Evolutionary conservation across 371 early-diverging fungal genomes (phyloP).

Genomic region (Actinomortierella ambigua): DNA sequence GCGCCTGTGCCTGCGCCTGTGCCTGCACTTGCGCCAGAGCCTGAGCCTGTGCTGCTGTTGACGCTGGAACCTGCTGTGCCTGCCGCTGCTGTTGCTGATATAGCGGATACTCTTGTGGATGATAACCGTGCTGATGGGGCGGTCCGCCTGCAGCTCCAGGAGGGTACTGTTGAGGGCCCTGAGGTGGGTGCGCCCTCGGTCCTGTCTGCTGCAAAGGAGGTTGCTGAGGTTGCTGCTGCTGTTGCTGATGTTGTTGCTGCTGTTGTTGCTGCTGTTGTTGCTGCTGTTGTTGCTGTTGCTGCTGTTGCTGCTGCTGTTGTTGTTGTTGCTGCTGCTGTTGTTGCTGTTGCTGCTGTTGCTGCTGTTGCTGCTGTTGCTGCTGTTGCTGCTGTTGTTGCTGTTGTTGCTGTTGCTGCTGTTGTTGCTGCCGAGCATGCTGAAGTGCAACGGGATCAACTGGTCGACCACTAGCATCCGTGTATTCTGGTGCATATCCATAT

Average conservation of each 20-base stretch:
- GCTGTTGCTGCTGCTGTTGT: conserved; percentile 14
- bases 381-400: conserved; percentile 23
- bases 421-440: conserved; percentile 8
- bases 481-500: too few relatives aligned
- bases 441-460: conserved; percentile 11
- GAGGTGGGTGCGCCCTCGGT: too few relatives aligned
- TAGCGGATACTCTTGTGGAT: too few relatives aligned
- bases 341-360: conserved; percentile 15
- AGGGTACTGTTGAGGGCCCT: too few relatives aligned
- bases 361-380: conserved; percentile 8
- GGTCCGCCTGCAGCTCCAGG: too few relatives aligned
- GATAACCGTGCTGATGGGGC: too few relatives aligned
- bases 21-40: too few relatives aligned
- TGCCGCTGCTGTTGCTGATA: too few relatives aligned
- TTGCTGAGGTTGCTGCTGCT: not conserved
- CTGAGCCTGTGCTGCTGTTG: too few relatives aligned
- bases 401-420: conserved; percentile 16
- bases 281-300: conserved; percentile 1
- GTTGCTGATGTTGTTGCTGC: conserved; percentile 2
- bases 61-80: too few relatives aligned
- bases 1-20: too few relatives aligned
- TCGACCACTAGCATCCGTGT: not conserved
- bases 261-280: not conserved
- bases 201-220: not conserved
- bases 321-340: conserved; percentile 12